Conservation (phyloP, 2,329 filamentous ascomycete genomes). For the Magnaporthiopsis rhizophila region DNA sequence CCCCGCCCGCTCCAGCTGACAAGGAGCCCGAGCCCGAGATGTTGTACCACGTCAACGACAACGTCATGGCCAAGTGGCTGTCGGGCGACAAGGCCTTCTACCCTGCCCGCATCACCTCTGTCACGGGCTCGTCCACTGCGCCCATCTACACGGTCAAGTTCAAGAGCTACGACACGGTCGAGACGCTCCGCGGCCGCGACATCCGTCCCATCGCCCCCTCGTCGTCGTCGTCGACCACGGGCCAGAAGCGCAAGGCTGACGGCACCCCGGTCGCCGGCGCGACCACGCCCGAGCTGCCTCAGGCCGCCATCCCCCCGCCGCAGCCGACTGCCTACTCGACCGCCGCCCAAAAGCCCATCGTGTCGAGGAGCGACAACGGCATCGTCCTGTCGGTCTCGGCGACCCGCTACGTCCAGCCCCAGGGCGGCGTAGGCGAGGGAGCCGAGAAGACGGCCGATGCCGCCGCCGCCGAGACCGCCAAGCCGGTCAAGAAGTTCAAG, state of each 20-base stretch:
- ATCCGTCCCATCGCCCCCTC: constrained; percentile 60
- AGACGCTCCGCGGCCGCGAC: constrained; percentile 74
- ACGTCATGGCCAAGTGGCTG: constrained; percentile 81
- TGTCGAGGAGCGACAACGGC: constrained; percentile 25
- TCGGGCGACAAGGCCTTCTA: constrained; percentile 88
- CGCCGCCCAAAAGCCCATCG: constrained; percentile 20
- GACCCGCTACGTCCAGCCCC: constrained; percentile 48
- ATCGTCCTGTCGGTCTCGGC: constrained; percentile 49
- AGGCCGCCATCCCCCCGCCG: constrained; percentile 54
- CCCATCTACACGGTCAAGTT: constrained; percentile 95
- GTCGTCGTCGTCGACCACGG: constrained; percentile 18
- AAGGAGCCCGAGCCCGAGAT: constrained; percentile 40
- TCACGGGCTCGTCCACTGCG: constrained; percentile 83
- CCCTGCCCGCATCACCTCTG: constrained; percentile 83
- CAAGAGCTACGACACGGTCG: constrained; percentile 79
- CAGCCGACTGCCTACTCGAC: constrained; percentile 46
- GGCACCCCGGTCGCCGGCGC: constrained; percentile 48
- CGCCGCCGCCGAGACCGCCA: constrained; percentile 55
- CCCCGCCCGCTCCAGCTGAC: constrained; percentile 32
- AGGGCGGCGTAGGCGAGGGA: constrained; percentile 43
- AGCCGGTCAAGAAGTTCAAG: constrained; percentile 73
- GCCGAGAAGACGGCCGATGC: constrained; percentile 18
- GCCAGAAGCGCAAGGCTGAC: constrained; percentile 82
- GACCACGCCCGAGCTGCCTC: constrained; percentile 33
- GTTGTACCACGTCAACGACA: constrained; percentile 80